Conservation (phyloP, 2,329 filamentous ascomycete species). For the Penicillium brevicompactum region DNA sequence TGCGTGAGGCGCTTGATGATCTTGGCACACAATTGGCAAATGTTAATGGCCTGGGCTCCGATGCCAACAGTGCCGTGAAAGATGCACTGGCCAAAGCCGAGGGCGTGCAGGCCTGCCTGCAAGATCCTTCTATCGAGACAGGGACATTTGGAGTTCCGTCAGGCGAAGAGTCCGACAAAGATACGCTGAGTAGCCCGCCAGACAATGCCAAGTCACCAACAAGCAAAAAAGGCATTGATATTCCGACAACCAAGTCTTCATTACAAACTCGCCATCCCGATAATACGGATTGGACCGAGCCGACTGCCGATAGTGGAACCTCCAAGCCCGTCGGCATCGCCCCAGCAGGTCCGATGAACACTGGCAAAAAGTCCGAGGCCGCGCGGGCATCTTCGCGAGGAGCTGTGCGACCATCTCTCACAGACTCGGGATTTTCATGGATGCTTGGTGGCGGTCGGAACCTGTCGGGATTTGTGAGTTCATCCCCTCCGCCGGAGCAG, state of each 20-base stretch:
- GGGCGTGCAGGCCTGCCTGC: slow-evolving; percentile 47
- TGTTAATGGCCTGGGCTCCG: slow-evolving; percentile 25
- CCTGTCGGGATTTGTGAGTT: slow-evolving; percentile 49
- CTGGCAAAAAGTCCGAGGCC: slow-evolving; percentile 11
- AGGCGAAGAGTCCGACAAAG: slow-evolving; percentile 2
- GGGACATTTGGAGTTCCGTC: slow-evolving; percentile 6
- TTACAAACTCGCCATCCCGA: slow-evolving; percentile 1
- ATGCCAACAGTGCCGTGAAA: slow-evolving; percentile 35
- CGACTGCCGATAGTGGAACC: slow-evolving; percentile 13
- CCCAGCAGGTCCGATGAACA: slow-evolving; percentile 4
- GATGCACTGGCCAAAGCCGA: slow-evolving; percentile 44
- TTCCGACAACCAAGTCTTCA: slow-evolving; percentile 7
- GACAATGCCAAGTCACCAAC: not conserved
- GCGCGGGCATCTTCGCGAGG: slow-evolving; percentile 26
- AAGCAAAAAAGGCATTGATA: not conserved
- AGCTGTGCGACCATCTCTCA: slow-evolving; percentile 43
- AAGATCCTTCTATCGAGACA: slow-evolving; percentile 40
- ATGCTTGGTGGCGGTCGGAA: slow-evolving; percentile 51
- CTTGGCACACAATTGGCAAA: slow-evolving; percentile 39
- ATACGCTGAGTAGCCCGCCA: not conserved
- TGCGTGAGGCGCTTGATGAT: slow-evolving; percentile 45
- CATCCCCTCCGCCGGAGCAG: slow-evolving; percentile 48
- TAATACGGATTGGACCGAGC: slow-evolving; percentile 10
- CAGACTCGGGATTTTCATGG: slow-evolving; percentile 53
- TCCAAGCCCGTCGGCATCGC: slow-evolving; percentile 8